Conservation (phyloP, 352 stramenopile genomes). For the Pythium brachiatum region DNA sequence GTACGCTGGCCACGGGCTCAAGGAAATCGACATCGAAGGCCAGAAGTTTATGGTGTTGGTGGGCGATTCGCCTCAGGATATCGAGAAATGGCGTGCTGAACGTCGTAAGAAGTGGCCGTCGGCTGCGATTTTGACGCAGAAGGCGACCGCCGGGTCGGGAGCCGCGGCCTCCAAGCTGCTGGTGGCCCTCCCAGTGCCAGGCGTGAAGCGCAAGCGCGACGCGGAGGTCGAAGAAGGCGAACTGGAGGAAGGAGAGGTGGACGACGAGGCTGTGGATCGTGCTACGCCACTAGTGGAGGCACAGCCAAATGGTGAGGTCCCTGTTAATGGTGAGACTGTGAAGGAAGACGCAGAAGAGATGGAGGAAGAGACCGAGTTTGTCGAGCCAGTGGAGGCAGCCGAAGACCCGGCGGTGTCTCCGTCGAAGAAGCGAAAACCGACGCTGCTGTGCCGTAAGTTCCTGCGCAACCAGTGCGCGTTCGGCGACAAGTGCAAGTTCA, state of each 20-base stretch:
- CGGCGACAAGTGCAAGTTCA: conserved; percentile 62
- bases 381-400: conserved; percentile 5
- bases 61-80: conserved; percentile 77
- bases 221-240: conserved; percentile 18
- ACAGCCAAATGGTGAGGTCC: not conserved
- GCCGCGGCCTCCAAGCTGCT: not conserved
- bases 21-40: conserved; percentile 84
- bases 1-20: conserved; percentile 63
- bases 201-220: conserved; percentile 53
- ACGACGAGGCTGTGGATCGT: conserved; percentile 60
- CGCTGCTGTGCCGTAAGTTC: conserved; percentile 65
- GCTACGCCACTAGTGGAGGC: not conserved
- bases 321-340: not conserved
- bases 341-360: not conserved
- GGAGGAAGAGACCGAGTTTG: conserved; percentile 17
- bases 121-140: conserved; percentile 12
- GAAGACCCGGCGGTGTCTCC: conserved; percentile 21
- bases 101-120: conserved; percentile 68
- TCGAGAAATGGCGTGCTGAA: conserved; percentile 74
- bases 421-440: conserved; percentile 43
- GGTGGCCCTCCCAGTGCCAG: not conserved
- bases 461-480: conserved; percentile 60
- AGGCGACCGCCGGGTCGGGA: conserved; percentile 16
- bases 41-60: conserved; percentile 87
- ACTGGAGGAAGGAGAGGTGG: conserved; percentile 34